Base-by-base conservation (phyloP, 2,329 filamentous ascomycete genomes). In the Aspergillus floridensis region DNA sequence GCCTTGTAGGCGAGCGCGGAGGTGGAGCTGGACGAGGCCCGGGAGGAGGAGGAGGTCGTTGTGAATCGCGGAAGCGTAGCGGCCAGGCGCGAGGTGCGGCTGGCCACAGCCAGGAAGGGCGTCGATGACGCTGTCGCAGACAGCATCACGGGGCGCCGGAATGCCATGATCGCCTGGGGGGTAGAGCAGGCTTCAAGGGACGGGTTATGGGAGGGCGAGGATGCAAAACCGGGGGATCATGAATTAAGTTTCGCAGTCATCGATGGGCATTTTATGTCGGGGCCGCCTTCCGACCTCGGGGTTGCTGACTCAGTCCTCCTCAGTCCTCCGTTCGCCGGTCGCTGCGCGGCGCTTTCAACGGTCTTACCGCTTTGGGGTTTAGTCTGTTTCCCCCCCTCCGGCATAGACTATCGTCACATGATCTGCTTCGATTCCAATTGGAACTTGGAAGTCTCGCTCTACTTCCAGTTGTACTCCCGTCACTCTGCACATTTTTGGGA, bases 1-100 rank as follows among this genome's bases (percentile, higher is more conserved):
- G 93, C 92, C 83, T 99, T 99, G 86, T 98, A 98, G 71, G 93
- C 93, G 65, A 98, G 87, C 64, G 95, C 93, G 58, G 92, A 95
- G 67, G 93, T 98, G 57, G 93, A 96, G 79, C 87, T 77, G 52
- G 73, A 76, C 2, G 74, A 76, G 55, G 71, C 66, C 59, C 73
- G 70, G 62, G 67, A 63, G 53, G 66, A 63, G 53, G 66, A 35
- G 32, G 32, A 35, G 32, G 32, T 35, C 47, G 52, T 35, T 46
- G 41, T 70, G 65, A 72, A 74, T 55, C 68, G 72, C 59, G 73
- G 66, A 26, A 72, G 61, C 53, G 66, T 57, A 38, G 68, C 58
- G 26, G 66, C 65, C 29, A 69, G 62, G 46, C 70, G 68, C 55
- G 74, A 68, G 59, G 69, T 67, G 57, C 65, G 68, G 57, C 60